These are phyloP conservation scores for Rhododendron williamsianum DNA, from an alignment of 148 eudicot species.

Conservation along the genomic window DNA sequence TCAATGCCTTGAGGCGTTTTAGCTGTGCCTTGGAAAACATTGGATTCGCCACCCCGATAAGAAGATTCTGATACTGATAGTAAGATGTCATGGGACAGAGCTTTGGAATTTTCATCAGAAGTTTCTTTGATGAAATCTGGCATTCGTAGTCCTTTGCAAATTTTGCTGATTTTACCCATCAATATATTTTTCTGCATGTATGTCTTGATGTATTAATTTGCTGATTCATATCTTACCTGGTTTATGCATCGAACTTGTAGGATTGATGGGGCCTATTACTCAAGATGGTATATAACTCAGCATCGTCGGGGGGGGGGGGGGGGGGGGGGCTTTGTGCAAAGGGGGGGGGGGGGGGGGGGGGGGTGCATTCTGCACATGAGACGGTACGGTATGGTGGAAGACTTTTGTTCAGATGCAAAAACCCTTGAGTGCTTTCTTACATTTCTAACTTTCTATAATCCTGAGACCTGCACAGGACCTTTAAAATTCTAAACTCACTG, in stretches of 20 bases:
- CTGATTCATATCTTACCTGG: background rate
- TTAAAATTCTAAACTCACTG: background rate
- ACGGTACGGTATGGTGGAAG: background rate
- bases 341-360: background rate
- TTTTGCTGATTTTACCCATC: background rate
- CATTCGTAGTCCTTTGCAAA: background rate
- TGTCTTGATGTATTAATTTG: background rate
- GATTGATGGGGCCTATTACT: background rate
- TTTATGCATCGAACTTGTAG: background rate
- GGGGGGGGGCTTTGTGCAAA: too few species aligned
- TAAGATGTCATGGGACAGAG: background rate
- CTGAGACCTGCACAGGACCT: background rate
- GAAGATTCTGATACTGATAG: background rate
- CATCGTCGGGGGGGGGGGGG: background rate
- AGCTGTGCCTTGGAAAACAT: background rate
- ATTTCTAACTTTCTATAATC: background rate
- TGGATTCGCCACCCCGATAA: background rate
- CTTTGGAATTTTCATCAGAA: background rate
- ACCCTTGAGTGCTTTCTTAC: background rate
- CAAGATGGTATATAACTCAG: background rate
- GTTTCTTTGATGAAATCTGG: background rate
- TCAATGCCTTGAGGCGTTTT: background rate
- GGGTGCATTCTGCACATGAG: slow-evolving; percentile 1
- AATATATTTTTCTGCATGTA: background rate
- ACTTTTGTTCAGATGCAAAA: background rate